Conservation (phyloP, 2,329 filamentous ascomycete species). For the Penicillium oxalicum region DNA sequence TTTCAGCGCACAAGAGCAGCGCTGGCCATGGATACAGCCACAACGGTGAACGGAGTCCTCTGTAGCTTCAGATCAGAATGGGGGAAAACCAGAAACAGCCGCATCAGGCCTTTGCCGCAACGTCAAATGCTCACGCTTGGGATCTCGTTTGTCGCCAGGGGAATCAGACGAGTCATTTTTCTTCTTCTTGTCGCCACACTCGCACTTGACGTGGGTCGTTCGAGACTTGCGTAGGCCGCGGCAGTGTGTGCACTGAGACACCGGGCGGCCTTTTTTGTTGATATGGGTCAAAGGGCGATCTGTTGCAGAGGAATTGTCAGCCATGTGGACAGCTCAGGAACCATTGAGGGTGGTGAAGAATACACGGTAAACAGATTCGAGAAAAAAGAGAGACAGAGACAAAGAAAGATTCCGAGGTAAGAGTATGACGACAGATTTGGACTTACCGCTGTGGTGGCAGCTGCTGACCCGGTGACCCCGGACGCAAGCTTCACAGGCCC, state of each 20-base stretch:
- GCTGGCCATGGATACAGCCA: constrained; percentile 53
- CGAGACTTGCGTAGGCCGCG: constrained; percentile 93
- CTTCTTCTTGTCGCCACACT: constrained; percentile 91
- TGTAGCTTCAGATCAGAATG: constrained; percentile 32
- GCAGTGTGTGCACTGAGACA: constrained; percentile 97
- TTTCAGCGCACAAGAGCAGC: constrained; percentile 57
- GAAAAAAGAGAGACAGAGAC: neutral
- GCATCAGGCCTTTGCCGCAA: constrained; percentile 17
- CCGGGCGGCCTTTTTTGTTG: constrained; percentile 94
- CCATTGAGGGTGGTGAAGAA: neutral
- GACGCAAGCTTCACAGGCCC: constrained; percentile 95
- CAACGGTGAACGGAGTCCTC: constrained; percentile 35
- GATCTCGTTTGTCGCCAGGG: constrained; percentile 34
- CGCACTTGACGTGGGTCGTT: constrained; percentile 89
- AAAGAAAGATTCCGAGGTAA: neutral
- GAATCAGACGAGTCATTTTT: constrained; percentile 37
- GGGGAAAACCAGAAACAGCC: constrained; percentile 14
- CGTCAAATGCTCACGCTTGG: constrained; percentile 31
- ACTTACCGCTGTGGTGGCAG: constrained; percentile 89
- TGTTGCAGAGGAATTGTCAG: constrained; percentile 34
- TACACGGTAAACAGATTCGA: too few species aligned
- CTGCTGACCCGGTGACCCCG: constrained; percentile 98
- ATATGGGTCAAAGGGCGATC: constrained; percentile 90
- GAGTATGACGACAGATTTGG: constrained; percentile 9
- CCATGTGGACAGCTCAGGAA: neutral